Base-by-base conservation (phyloP, 192 early-diverging fungal genomes). In the Coemansia sp. region DNA sequence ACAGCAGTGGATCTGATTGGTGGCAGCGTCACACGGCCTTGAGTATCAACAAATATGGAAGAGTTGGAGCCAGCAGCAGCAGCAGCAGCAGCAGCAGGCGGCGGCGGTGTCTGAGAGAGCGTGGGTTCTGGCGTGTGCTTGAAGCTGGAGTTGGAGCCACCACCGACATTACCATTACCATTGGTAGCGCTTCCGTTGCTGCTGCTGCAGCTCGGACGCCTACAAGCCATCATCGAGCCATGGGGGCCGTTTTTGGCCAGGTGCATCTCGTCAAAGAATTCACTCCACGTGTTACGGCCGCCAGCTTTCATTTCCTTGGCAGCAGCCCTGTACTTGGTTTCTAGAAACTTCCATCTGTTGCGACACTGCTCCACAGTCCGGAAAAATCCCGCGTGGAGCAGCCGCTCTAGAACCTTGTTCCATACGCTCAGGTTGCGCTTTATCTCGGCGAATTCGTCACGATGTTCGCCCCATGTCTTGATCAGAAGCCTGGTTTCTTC, bases 291-390 rank as follows among this genome's bases (percentile, higher is more conserved):
- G 3, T 78, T 71, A 51, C 71, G 64, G 5, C 74, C 71, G 1
- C 36, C 57, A 4, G 37, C 35, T 0, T 70, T 65, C 0, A 76
- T 56, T n/a, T 84, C 82, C 1, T 54, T 63, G 4, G 52, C 61
- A 0, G 82, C 82, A 0, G 78, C 45, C 45, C 72, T 75, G 68
- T 76, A 84, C 61, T 84, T 84, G 28, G 82, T 73, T 38, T 84
- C 82, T 37, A 84, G 78, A 28, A 84, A 84, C 65, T 84, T 84
- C 82, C 82, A 79, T 18, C 82, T 73, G 61, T 84, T 84, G 14
- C 82, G 82, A 58, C 82, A 84, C 61, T 79, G 82, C 62, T 84
- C 82, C 22, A 84, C 82, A 2, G 82, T 79, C 57, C 82, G 77
- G 58, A 75, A 79, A 33, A 84, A 84, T 0, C 82, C 82, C 1